Percentiles rank a stretch among this genome's conserved stretches.
phyloP scores from a whole-genome alignment of 495 filamentous ascomycete species.

The Penicillium silybi region DNA sequence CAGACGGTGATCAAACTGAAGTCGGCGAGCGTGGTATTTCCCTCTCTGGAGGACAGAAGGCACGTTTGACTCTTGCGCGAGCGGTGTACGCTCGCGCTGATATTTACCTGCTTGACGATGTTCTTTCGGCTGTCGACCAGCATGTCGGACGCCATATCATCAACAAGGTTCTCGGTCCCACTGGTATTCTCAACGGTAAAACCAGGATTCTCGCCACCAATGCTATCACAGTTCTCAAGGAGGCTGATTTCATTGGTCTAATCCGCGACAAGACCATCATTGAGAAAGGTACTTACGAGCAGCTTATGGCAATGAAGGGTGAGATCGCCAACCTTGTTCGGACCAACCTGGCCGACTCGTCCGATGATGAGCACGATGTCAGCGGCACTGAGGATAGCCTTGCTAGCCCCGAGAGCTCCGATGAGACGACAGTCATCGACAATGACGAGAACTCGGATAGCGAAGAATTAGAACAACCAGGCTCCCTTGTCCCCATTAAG shows the following conservation, averaged over 20 bases:
- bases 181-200: conserved; percentile 78
- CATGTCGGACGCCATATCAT: conserved; percentile 96
- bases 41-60: conserved; percentile 94
- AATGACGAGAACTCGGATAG: conserved; percentile 54
- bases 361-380: conserved; percentile 54
- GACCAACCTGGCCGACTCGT: conserved; percentile 65
- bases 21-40: conserved; percentile 98
- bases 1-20: conserved; percentile 94
- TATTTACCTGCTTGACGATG: conserved; percentile 92
- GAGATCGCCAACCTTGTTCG: conserved; percentile 83
- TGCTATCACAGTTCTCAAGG: conserved; percentile 84
- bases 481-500: conserved; percentile 67
- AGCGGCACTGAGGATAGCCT: conserved; percentile 50
- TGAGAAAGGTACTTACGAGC: conserved; percentile 84
- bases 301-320: conserved; percentile 90
- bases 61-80: conserved; percentile 87
- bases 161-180: conserved; percentile 82
- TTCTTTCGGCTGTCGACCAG: conserved; percentile 93
- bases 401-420: conserved; percentile 48
- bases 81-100: conserved; percentile 98
- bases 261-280: conserved; percentile 78
- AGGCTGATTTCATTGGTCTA: conserved; percentile 80
- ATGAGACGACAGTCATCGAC: conserved; percentile 50
- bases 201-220: conserved; percentile 95
- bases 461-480: conserved; percentile 70